Evolutionary conservation across 2,329 filamentous ascomycete genomes (phyloP), one percentile per base, ranked within the genome.

Genomic region (Paradendryphiella salina): DNA sequence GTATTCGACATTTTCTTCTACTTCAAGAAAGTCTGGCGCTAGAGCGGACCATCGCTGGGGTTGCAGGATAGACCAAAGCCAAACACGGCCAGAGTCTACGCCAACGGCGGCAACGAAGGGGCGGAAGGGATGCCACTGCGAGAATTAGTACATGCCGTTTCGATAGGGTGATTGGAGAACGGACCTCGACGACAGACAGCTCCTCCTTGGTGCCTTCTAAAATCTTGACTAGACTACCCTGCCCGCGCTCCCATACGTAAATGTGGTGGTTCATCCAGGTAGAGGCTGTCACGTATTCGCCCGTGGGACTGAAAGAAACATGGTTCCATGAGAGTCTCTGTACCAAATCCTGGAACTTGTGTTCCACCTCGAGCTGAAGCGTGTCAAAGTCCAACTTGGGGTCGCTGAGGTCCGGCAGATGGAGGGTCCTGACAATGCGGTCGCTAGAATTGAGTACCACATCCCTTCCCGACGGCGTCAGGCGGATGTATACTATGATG

Each of bases 211-310:
- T 92, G 0, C 94, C 93, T 72, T 99, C 95, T 32, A 99, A 81
- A 78, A 99, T 99, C 73, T 96, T 95, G 45, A 96, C 92, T 50
- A 99, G 77, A 73, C 90, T 96, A 42, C 94, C 94, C 66, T 95
- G 90, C 48, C 87, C 88, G 46, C 94, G 85, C 75, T 99, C 94
- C 94, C 93, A 97, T 21, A 97, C 92, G 74, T 97, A 97, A 57
- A 99, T 89, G 74, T 99, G 93, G 65, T 96, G 92, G 67, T 99
- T 99, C 80, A 97, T 97, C 73, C 91, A 96, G 1, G 94, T 97
- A 20, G 91, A 96, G 0, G 95, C 94, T 18, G 91, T 91, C 33
- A 99, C 91, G 70, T 97, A 97, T 74, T 99, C 94, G 44, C 91
- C 92, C 0, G 89, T 94, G 1, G 90, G 88, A 66, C 90, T 96